Evolutionary conservation across 83 land plant genomes (phyloP), one percentile per base, ranked within the genome.

Genomic region (Thuja plicata): DNA sequence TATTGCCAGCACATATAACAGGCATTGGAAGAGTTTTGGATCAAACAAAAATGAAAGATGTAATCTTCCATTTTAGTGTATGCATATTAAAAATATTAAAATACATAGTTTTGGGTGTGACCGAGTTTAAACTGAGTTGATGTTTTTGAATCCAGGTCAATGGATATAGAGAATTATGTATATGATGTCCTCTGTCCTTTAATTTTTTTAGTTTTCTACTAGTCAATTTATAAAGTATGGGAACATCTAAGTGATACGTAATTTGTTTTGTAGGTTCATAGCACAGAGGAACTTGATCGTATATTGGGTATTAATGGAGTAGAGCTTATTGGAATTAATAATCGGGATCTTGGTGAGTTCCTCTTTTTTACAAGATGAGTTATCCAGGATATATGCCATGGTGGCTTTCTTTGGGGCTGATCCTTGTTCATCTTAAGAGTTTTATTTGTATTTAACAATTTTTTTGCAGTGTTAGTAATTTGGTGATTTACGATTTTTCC

Each of bases 301-400:
- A 91, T 93, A 10, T 62, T 93, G 86, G 90, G 90, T 54, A 74
- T 93, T 70, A 89, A 92, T 48, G 87, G 86, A 54, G 86, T 91
- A 17, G 89, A 92, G 87, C 89, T 93, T 79, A 89, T 93, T 71
- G 95, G 95, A 57, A 93, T 93, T 84, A 93, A 93, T 88, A 93
- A 93, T 43, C 93, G 95, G 15, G 83, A 93, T 89, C 87, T 93
- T 84, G 95, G 94, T 93, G 73, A 73, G 93, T 50, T 46, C 87
- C 60, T 35, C 8, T n/a, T 83, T 30, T 30, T 83, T 13, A 12
- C 34, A 83, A 83, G 35, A 83, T n/a, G 30, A 0, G 3, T 12
- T 83, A 21, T 34, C 12, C 30, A 66, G 71, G n/a, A 66, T 24
- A 74, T 73, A 34, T 74, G 32, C 78, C 78, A 74, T 46, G 54